Conservation (phyloP, 768 basidiomycete genomes). For the Boletus reticuloceps region DNA sequence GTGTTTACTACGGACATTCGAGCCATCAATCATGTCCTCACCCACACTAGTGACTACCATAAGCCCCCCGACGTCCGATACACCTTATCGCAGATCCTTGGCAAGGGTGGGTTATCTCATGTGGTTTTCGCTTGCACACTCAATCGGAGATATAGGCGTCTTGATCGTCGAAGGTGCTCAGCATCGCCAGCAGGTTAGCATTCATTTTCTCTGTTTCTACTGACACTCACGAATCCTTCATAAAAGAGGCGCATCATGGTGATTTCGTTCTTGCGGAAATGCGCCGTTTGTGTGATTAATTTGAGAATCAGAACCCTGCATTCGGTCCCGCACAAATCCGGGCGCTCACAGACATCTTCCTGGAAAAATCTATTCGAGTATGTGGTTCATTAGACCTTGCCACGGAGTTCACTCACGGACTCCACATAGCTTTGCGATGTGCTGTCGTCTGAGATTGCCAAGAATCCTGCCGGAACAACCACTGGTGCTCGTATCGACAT, state of each 20-base stretch:
- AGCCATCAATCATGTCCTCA: slow-evolving; percentile 60
- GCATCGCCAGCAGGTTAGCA: slow-evolving; percentile 37
- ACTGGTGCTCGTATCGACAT: slow-evolving; percentile 26
- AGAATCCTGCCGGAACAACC: slow-evolving; percentile 16
- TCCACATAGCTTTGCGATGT: slow-evolving; percentile 41
- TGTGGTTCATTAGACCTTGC: background rate
- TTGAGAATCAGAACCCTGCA: slow-evolving; percentile 54
- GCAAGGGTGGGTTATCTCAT: background rate
- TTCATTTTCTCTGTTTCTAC: background rate
- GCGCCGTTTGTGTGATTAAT: background rate
- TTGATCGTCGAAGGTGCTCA: slow-evolving; percentile 41
- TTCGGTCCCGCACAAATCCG: slow-evolving; percentile 60
- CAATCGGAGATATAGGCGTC: slow-evolving; percentile 36
- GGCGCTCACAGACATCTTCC: slow-evolving; percentile 55
- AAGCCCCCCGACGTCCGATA: slow-evolving; percentile 31
- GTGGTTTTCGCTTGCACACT: background rate
- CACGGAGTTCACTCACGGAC: background rate
- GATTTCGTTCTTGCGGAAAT: background rate
- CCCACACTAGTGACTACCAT: slow-evolving; percentile 49
- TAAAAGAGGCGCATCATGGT: slow-evolving; percentile 35
- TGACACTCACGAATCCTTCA: background rate
- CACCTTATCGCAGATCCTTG: background rate
- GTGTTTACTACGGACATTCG: slow-evolving; percentile 59
- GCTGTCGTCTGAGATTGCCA: slow-evolving; percentile 35
- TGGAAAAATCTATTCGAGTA: slow-evolving; percentile 55